Evolutionary conservation across 2,329 filamentous ascomycete genomes (phyloP), one percentile per base, ranked within the genome.

Genomic region (Lachnellula cervina): DNA sequence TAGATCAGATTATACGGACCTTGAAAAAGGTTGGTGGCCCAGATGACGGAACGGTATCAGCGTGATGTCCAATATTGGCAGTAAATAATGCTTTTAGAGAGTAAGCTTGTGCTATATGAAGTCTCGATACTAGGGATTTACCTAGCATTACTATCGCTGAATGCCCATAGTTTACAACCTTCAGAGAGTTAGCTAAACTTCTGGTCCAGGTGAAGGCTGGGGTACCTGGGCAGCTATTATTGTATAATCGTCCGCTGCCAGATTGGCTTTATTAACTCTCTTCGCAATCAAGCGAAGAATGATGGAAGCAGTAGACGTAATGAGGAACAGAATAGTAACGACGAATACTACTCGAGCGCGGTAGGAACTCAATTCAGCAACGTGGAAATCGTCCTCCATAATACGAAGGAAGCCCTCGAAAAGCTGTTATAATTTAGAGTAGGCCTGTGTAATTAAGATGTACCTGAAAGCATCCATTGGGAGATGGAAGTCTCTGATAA

Each of bases 281-380:
- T 55, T 55, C 32, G 54, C 54, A 7, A 34, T n/a, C 32, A 55
- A n/a, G 19, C 54, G 54, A 51, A 55, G 54, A 44, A 51, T 48
- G 13, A 55, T 35, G 23, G 54, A 55, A 9, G 17, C 49, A 9
- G 54, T 55, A 19, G 54, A 51, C 16, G 54, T 55, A 21, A 51
- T 13, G 6, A 49, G 42, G 13, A 51, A 55, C 16, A 51, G 35
- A 5, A 51, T 21, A 7, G 46, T 19, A 19, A 51, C 48, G 7
- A 55, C 14, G 32, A 49, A 55, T 13, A 55, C 34, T 38, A 40
- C 19, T 34, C 19, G 42, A 44, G 42, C 42, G 19, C 42, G 42
- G 13, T 44, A 44, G 11, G 42, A 44, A 13, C 21, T 21, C 13
- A 44, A 21, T 17, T 44, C 42, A 44, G 16, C 19, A 17, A 14